Conservation (phyloP, 176 grass and related monocot species). For the Guadua angustifolia region DNA sequence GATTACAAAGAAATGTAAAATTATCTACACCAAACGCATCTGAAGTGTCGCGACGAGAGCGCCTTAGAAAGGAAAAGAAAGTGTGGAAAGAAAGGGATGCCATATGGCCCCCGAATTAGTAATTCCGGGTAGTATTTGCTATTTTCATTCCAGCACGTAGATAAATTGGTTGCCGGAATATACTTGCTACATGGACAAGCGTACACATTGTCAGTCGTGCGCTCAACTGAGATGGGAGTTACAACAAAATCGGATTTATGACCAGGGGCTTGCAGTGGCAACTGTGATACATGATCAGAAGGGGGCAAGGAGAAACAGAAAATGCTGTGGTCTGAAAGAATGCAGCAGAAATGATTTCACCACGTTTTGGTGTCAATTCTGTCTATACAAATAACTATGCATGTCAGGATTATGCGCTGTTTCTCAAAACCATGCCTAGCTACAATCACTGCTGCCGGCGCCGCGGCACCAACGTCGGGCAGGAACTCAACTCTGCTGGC, state of each 20-base stretch:
- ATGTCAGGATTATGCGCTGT: conserved; percentile 35
- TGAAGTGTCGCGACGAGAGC: too few relatives aligned
- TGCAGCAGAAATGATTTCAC: conserved; percentile 27
- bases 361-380: conserved; percentile 37
- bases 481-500: conserved; percentile 56
- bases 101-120: too few relatives aligned
- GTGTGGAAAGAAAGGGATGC: too few relatives aligned
- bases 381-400: conserved; percentile 58
- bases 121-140: too few relatives aligned
- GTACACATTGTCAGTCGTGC: neutral
- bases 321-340: conserved; percentile 36
- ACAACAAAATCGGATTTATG: conserved; percentile 16
- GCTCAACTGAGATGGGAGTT: neutral
- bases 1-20: too few relatives aligned
- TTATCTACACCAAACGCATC: too few relatives aligned
- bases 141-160: too few relatives aligned
- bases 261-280: conserved; percentile 18
- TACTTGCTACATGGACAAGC: neutral
- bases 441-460: conserved; percentile 42
- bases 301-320: neutral
- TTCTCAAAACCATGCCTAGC: conserved; percentile 47
- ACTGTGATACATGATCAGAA: conserved; percentile 21
- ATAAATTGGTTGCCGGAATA: neutral
- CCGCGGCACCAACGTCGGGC: conserved; percentile 38
- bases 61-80: too few relatives aligned